phyloP scores from a whole-genome alignment of 768 basidiomycete species.

The Pulveroboletus ravenelii region DNA sequence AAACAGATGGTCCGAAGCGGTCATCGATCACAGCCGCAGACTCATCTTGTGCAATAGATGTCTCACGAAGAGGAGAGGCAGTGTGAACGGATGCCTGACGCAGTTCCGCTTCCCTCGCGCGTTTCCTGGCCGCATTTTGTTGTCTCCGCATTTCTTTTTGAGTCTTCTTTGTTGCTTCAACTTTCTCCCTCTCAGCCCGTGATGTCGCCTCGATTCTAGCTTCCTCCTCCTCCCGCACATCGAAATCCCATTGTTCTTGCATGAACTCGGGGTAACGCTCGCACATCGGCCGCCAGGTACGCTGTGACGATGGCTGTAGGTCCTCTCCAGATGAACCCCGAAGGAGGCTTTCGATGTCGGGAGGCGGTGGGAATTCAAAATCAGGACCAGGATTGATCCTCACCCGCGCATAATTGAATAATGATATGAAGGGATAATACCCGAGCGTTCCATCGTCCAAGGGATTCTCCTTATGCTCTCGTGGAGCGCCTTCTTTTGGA shows the following conservation, averaged over 20 bases:
- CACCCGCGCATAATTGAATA: conserved; percentile 87
- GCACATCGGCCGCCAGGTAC: conserved; percentile 71
- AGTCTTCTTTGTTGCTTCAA: conserved; percentile 31
- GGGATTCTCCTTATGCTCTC: conserved; percentile 74
- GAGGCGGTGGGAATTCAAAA: conserved; percentile 76
- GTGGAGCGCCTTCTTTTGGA: conserved; percentile 56
- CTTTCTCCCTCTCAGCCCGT: conserved; percentile 44
- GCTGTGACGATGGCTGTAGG: conserved; percentile 26
- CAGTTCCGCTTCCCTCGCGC: conserved; percentile 37
- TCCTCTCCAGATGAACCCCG: conserved; percentile 30
- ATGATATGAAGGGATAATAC: conserved; percentile 91
- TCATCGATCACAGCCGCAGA: conserved; percentile 22
- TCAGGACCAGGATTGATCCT: conserved; percentile 84
- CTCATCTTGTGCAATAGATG: conserved; percentile 29
- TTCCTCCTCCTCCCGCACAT: conserved; percentile 72
- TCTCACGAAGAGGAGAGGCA: conserved; percentile 25
- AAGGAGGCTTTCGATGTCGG: conserved; percentile 68
- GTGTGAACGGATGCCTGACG: conserved; percentile 22
- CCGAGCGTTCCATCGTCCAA: conserved; percentile 94
- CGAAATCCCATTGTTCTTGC: conserved; percentile 74
- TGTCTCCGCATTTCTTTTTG: conserved; percentile 46
- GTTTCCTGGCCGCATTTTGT: conserved; percentile 50
- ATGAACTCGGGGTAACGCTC: conserved; percentile 86
- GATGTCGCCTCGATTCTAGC: conserved; percentile 43
- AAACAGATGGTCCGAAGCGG: conserved; percentile 22